A percentile compares a stretch with the other conserved stretches of the same genome.
These are phyloP conservation scores for Stipa capillata DNA, from an alignment of 176 grass and related monocot species.

Conservation along the genomic window DNA sequence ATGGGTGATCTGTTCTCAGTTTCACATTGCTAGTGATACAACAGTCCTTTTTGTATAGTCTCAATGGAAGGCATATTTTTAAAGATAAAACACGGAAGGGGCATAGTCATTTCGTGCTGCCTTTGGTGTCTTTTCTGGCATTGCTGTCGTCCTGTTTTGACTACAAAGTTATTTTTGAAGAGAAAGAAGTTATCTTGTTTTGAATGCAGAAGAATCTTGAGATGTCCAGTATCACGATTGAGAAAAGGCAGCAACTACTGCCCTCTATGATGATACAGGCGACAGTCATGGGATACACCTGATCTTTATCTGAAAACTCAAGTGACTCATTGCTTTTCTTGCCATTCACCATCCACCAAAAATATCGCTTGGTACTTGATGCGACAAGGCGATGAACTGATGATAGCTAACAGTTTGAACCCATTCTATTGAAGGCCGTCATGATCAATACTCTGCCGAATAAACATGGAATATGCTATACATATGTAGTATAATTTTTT, in stretches of 20 bases:
- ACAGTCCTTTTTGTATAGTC: neutral
- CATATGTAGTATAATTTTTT: too few species aligned
- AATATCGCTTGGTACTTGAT: constrained; percentile 6
- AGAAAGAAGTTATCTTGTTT: neutral
- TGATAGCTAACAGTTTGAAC: neutral
- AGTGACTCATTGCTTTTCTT: neutral
- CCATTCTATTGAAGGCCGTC: neutral
- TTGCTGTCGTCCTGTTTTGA: neutral
- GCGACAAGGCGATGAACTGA: constrained; percentile 4
- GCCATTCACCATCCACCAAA: neutral
- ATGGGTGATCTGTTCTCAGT: neutral
- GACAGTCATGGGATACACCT: neutral
- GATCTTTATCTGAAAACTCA: neutral
- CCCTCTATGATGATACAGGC: neutral
- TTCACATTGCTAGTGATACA: neutral
- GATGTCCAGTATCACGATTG: neutral
- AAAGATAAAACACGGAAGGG: too few species aligned
- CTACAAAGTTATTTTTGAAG: neutral
- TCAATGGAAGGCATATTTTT: too few species aligned
- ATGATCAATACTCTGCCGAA: neutral
- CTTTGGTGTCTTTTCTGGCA: too few species aligned
- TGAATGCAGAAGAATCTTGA: neutral
- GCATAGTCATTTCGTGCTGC: too few species aligned
- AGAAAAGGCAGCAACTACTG: neutral
- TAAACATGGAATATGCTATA: too few species aligned